Conservation (phyloP, 2,329 filamentous ascomycete genomes). For the Aspergillus aculeatus region DNA sequence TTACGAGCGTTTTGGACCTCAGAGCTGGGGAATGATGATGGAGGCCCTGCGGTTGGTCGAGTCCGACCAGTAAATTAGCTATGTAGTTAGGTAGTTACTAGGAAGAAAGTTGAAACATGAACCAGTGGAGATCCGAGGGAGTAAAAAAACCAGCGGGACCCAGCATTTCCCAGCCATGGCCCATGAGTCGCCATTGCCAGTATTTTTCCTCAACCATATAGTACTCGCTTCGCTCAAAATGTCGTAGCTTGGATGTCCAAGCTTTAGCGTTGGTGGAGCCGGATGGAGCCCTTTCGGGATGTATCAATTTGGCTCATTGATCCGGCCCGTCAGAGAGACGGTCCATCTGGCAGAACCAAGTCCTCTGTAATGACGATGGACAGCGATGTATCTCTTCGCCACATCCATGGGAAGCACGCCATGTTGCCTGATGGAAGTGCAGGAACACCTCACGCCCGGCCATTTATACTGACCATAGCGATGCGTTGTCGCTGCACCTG, state of each 20-base stretch:
- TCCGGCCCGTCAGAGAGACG: background rate
- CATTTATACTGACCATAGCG: background rate
- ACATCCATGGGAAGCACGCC: background rate
- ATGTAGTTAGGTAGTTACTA: background rate
- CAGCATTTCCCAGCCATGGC: no score
- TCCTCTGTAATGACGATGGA: no score
- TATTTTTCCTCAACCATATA: background rate
- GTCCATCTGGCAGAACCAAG: no score
- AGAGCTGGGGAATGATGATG: constrained; percentile 15
- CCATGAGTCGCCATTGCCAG: background rate
- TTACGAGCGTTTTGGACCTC: constrained; percentile 19
- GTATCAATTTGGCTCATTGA: background rate
- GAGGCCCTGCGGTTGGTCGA: constrained; percentile 6
- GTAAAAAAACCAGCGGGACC: no score
- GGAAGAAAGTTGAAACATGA: background rate
- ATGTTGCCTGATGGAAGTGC: background rate
- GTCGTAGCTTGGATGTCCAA: background rate
- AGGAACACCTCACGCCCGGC: background rate
- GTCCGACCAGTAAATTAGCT: background rate
- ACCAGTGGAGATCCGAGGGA: background rate
- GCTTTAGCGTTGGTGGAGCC: background rate
- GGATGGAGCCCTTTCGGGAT: background rate
- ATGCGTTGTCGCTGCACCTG: background rate
- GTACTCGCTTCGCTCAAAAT: background rate
- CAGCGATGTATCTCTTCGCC: background rate